phyloP scores from a whole-genome alignment of 352 stramenopile species.

The Phytophthora foliorum region DNA sequence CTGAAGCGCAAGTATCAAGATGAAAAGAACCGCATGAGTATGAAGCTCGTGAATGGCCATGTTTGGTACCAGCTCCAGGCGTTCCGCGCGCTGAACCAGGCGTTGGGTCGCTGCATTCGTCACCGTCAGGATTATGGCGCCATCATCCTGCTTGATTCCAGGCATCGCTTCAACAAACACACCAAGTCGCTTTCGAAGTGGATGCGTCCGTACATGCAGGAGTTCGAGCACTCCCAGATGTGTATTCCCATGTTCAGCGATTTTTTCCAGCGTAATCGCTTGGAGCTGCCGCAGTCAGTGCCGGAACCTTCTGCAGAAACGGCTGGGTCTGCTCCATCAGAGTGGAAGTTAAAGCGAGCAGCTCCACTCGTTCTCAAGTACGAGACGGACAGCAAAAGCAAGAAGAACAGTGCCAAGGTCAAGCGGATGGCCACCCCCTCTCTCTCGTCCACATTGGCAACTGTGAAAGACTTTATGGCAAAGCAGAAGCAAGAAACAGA shows the following conservation, averaged over 20 bases:
- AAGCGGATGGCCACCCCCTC: slow-evolving; percentile 21
- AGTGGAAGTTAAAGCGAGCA: slow-evolving; percentile 21
- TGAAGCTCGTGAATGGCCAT: slow-evolving; percentile 73
- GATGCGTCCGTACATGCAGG: slow-evolving; percentile 74
- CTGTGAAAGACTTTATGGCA: slow-evolving; percentile 40
- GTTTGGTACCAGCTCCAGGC: slow-evolving; percentile 98
- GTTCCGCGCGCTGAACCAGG: slow-evolving; percentile 98
- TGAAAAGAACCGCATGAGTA: slow-evolving; percentile 69
- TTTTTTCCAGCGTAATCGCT: slow-evolving; percentile 73
- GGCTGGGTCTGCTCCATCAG: slow-evolving; percentile 1
- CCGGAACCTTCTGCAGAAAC: slow-evolving; percentile 14
- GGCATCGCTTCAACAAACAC: slow-evolving; percentile 63
- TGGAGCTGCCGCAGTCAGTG: slow-evolving; percentile 47
- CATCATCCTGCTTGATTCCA: slow-evolving; percentile 96
- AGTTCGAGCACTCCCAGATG: slow-evolving; percentile 75
- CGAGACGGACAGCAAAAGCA: slow-evolving; percentile 30
- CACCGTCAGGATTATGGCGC: slow-evolving; percentile 98
- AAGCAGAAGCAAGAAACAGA: slow-evolving; percentile 35
- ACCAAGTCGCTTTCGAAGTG: slow-evolving; percentile 76
- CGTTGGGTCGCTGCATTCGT: slow-evolving; percentile 98
- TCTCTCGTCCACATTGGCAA: slow-evolving; percentile 40
- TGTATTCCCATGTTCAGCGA: slow-evolving; percentile 65
- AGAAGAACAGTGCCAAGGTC: slow-evolving; percentile 22
- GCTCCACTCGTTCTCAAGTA: slow-evolving; percentile 43
- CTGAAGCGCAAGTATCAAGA: slow-evolving; percentile 89